phyloP scores from a whole-genome alignment of 139 green algal genomes.

The Chlorella sp. region DNA sequence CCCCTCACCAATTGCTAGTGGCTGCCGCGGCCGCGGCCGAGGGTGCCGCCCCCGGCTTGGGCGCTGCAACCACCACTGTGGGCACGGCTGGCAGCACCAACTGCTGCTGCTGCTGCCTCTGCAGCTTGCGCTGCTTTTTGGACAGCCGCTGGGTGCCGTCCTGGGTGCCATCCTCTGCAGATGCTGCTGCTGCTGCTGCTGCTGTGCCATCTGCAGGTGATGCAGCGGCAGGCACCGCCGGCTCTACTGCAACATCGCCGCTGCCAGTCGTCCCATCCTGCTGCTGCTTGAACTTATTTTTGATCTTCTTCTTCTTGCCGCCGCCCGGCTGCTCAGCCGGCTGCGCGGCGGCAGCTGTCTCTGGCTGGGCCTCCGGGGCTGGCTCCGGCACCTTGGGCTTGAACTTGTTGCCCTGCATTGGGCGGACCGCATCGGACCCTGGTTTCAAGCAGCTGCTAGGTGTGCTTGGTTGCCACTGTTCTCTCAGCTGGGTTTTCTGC shows the following conservation, averaged over 20 bases:
- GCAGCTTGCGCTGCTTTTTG: slow-evolving; percentile 2
- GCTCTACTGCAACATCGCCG: not conserved
- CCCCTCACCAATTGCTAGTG: slow-evolving; percentile 36
- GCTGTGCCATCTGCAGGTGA: not conserved
- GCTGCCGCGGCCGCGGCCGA: not conserved
- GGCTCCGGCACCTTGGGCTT: not conserved
- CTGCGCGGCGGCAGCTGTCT: not conserved
- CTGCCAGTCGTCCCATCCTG: not conserved
- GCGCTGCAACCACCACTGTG: slow-evolving; percentile 4
- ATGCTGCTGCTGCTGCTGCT: not conserved
- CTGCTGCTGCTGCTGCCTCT: not conserved
- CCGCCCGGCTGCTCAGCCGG: not conserved
- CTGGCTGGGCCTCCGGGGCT: not conserved
- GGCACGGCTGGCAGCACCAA: not conserved
- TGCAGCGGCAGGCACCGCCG: not conserved
- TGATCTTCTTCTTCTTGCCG: not conserved
- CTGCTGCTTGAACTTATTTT: not conserved
- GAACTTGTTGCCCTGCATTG: slow-evolving; percentile 36
- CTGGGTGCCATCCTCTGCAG: no score
- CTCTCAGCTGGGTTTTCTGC: no score
- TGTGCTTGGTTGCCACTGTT: no score
- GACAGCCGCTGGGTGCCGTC: not conserved
- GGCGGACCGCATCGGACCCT: no score
- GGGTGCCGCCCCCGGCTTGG: slow-evolving; percentile 7
- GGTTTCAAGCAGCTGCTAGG: no score